phyloP scores from a whole-genome alignment of 2,329 filamentous ascomycete species.

The Ascochyta pisi region DNA sequence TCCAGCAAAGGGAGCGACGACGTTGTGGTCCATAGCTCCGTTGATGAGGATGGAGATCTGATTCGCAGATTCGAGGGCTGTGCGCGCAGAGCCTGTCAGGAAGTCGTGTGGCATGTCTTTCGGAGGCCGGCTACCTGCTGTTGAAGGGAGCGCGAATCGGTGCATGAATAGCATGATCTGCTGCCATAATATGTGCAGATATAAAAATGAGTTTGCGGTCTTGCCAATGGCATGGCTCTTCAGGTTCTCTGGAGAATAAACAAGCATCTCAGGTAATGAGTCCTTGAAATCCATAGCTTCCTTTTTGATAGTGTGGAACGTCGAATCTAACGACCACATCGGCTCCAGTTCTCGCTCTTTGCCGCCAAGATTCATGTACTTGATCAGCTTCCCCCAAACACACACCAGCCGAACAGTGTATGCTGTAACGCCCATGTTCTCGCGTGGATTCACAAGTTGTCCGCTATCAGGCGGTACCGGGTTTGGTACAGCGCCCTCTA shows the following conservation, averaged over 20 bases:
- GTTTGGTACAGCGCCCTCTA: constrained; percentile 74
- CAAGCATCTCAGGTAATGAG: constrained; percentile 72
- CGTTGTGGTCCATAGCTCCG: constrained; percentile 78
- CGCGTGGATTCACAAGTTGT: constrained; percentile 69
- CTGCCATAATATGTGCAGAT: constrained; percentile 87
- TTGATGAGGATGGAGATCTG: constrained; percentile 84
- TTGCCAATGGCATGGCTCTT: constrained; percentile 83
- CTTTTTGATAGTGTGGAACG: constrained; percentile 72
- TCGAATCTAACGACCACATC: constrained; percentile 84
- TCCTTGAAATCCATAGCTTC: constrained; percentile 74
- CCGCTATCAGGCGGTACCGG: constrained; percentile 68
- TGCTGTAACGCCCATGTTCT: constrained; percentile 93
- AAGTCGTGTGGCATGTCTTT: constrained; percentile 80
- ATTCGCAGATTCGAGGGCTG: constrained; percentile 83
- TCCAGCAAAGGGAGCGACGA: constrained; percentile 90
- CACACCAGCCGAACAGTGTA: constrained; percentile 87
- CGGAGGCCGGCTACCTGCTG: constrained; percentile 68
- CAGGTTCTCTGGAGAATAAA: constrained; percentile 81
- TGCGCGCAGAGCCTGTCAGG: constrained; percentile 74
- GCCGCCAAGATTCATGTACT: constrained; percentile 88
- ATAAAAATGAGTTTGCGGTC: constrained; percentile 89
- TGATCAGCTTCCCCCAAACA: constrained; percentile 88
- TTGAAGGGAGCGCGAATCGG: constrained; percentile 78
- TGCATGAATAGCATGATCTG: constrained; percentile 92
- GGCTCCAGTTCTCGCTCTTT: constrained; percentile 77